Evolutionary conservation across 306 rosid species (phyloP).

Genomic region (Comarum palustre): DNA sequence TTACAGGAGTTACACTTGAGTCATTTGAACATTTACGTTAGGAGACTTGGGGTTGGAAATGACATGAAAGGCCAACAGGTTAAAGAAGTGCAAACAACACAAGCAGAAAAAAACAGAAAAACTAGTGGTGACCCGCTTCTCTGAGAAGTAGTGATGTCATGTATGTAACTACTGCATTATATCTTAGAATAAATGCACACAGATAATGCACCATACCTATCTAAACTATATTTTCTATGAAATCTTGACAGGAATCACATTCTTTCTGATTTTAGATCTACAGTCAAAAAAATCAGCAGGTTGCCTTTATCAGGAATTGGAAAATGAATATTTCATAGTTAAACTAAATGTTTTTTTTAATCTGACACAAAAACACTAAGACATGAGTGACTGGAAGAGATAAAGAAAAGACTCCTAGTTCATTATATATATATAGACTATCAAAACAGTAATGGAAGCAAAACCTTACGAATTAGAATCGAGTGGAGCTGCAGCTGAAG

Average conservation of each 20-base stretch:
- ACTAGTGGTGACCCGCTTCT: not conserved
- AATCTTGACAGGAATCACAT: not conserved
- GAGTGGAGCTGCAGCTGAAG: slow-evolving; percentile 13
- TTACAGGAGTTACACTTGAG: not conserved
- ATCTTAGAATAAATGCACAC: not conserved
- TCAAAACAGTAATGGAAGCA: not conserved
- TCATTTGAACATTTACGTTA: not conserved
- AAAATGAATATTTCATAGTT: not conserved
- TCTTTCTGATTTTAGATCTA: not conserved
- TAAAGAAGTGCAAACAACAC: not conserved
- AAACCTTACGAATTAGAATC: slow-evolving; percentile 18
- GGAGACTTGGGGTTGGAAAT: not conserved
- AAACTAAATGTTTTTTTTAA: not conserved
- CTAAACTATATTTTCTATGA: not conserved
- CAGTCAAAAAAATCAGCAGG: not conserved
- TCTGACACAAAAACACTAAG: not conserved
- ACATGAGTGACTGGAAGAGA: not conserved
- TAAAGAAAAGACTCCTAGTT: not conserved
- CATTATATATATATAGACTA: not conserved
- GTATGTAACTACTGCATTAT: not conserved
- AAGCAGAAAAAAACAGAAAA: not conserved
- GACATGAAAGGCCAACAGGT: not conserved
- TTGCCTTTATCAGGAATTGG: not conserved
- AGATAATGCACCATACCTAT: not conserved
- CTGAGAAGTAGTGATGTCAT: not conserved